Evolutionary conservation across 169 alveolate species (phyloP).

Genomic region (Plasmodium sp.): DNA sequence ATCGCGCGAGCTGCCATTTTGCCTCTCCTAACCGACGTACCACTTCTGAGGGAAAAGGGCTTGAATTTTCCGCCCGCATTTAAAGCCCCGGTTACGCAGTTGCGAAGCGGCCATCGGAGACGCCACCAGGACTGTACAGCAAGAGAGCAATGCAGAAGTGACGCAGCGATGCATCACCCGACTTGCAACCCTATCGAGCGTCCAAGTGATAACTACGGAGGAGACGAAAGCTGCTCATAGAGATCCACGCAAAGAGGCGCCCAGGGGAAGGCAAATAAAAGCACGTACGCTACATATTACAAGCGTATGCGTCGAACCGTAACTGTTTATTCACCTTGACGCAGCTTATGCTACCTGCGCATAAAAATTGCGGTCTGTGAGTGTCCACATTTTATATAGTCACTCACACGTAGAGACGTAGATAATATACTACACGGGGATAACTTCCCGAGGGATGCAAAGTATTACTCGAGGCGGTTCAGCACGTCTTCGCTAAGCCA

Average conservation of each 20-base stretch:
- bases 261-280: background rate
- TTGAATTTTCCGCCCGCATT: background rate
- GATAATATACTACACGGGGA: background rate
- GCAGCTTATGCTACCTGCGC: background rate
- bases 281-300: background rate
- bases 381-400: background rate
- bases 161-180: background rate
- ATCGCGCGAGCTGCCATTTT: background rate
- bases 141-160: background rate
- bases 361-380: background rate
- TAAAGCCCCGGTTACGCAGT: background rate
- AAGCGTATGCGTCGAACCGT: background rate
- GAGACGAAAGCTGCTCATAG: background rate
- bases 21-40: background rate
- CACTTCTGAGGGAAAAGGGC: background rate
- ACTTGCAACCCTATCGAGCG: background rate
- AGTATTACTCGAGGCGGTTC: background rate
- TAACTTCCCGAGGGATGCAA: background rate
- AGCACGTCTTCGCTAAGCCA: background rate
- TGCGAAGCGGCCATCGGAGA: background rate
- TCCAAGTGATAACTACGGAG: background rate
- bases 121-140: background rate
- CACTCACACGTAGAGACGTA: background rate
- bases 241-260: background rate
- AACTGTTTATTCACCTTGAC: background rate